Percentiles rank a stretch among this genome's conserved stretches.
Conservation (phyloP, 495 filamentous ascomycete genomes). For the Xylaria scruposa region DNA sequence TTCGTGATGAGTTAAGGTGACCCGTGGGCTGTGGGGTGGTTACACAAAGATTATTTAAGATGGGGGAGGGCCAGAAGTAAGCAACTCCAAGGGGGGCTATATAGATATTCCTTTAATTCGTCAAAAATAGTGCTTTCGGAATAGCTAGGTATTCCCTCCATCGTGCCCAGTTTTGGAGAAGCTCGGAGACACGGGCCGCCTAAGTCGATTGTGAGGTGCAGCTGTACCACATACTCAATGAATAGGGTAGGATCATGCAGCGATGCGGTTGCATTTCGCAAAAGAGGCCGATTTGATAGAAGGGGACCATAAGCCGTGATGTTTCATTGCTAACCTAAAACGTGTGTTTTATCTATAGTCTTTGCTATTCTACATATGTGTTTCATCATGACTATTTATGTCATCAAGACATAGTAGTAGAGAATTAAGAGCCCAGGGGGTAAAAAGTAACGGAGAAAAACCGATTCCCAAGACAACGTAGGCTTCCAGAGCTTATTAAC, state of each 20-base stretch:
- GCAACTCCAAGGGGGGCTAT: not conserved
- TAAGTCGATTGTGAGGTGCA: not conserved
- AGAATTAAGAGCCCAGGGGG: not conserved
- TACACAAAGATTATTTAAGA: not conserved
- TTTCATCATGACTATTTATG: constrained; percentile 2
- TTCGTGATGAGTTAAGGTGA: not conserved
- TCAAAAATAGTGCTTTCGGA: not conserved
- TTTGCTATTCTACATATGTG: constrained; percentile 14
- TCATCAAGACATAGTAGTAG: constrained; percentile 18
- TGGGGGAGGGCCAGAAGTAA: constrained; percentile 15
- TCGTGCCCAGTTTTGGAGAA: not conserved
- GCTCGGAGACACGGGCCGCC: not conserved
- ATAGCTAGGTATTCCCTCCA: not conserved
- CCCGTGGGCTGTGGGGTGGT: not conserved
- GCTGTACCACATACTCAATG: not conserved
- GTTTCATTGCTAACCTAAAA: constrained; percentile 29
- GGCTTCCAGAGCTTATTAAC: constrained; percentile 18
- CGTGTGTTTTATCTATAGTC: constrained; percentile 26
- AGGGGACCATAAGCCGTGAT: not conserved
- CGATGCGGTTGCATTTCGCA: not conserved
- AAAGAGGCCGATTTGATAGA: not conserved
- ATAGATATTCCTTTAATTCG: not conserved
- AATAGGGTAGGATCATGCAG: not conserved
- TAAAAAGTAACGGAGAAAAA: not conserved
- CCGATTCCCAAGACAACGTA: not conserved